phyloP scores from a whole-genome alignment of 2,329 filamentous ascomycete genomes.

The Niveomyces coronatus region DNA sequence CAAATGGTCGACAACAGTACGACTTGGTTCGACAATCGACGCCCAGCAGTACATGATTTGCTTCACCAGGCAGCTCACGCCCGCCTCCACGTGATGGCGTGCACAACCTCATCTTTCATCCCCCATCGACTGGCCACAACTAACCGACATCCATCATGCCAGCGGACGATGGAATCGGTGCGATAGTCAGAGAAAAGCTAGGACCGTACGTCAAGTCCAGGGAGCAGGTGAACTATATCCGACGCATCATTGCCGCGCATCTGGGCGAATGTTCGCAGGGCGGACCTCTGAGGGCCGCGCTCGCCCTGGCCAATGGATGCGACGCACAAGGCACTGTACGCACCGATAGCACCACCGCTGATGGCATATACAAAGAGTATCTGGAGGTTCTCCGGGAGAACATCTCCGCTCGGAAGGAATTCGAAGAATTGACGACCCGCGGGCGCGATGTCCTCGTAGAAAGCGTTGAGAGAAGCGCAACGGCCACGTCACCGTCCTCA shows the following conservation, averaged over 20 bases:
- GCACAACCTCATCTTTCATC: not conserved
- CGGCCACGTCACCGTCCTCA: slow-evolving; percentile 9
- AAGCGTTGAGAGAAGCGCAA: slow-evolving; percentile 9
- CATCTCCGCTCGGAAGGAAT: slow-evolving; percentile 38
- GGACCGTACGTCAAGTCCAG: slow-evolving; percentile 44
- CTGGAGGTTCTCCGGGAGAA: slow-evolving; percentile 44
- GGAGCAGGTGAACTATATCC: slow-evolving; percentile 46
- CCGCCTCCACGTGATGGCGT: slow-evolving; percentile 9
- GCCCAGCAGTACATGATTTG: not conserved
- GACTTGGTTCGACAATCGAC: not conserved
- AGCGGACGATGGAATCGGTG: slow-evolving; percentile 21
- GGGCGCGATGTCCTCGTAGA: slow-evolving; percentile 9
- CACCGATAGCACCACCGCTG: slow-evolving; percentile 23
- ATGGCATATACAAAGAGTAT: slow-evolving; percentile 44
- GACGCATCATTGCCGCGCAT: slow-evolving; percentile 43
- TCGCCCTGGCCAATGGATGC: slow-evolving; percentile 37
- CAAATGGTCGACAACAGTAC: not conserved
- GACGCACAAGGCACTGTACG: slow-evolving; percentile 14
- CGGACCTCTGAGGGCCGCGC: slow-evolving; percentile 28
- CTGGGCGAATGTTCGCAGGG: slow-evolving; percentile 37
- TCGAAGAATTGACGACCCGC: slow-evolving; percentile 23
- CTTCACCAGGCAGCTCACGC: slow-evolving; percentile 15
- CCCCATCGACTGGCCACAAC: slow-evolving; percentile 1
- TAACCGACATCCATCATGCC: slow-evolving; percentile 17
- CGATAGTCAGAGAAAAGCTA: slow-evolving; percentile 23